Evolutionary conservation across 495 filamentous ascomycete genomes (phyloP).

Genomic region (Aspergillus kassunensis): DNA sequence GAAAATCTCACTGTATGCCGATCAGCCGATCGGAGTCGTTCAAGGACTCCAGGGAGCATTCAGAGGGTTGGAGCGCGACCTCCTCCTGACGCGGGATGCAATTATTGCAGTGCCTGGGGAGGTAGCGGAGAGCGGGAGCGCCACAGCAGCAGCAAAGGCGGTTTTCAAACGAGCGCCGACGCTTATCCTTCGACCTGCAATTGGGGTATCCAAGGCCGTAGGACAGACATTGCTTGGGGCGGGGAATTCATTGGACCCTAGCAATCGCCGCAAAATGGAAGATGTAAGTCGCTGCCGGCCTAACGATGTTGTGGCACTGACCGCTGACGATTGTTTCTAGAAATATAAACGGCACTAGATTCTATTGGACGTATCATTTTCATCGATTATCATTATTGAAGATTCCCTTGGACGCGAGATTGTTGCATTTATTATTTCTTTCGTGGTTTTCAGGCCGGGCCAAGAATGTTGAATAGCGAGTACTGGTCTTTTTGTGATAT

Average conservation of each 20-base stretch:
- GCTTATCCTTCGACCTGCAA: conserved; percentile 82
- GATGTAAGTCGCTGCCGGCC: conserved; percentile 60
- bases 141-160: conserved; percentile 75
- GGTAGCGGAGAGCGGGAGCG: conserved; percentile 78
- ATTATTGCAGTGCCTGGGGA: conserved; percentile 94
- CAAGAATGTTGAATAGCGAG: too few relatives aligned
- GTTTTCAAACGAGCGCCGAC: conserved; percentile 82
- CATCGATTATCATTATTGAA: not conserved
- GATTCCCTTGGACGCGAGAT: conserved; percentile 7
- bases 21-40: conserved; percentile 82
- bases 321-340: conserved; percentile 16
- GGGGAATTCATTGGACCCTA: conserved; percentile 87
- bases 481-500: too few relatives aligned
- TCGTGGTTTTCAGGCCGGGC: not conserved
- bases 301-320: not conserved
- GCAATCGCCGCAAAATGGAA: conserved; percentile 76
- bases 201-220: conserved; percentile 86
- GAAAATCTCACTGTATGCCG: conserved; percentile 82
- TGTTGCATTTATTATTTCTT: conserved; percentile 1
- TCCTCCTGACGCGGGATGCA: conserved; percentile 78
- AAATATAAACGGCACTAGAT: conserved; percentile 44
- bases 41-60: conserved; percentile 83
- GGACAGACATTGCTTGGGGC: conserved; percentile 86
- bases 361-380: conserved; percentile 1
- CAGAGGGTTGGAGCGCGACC: conserved; percentile 75